Evolutionary conservation across 495 filamentous ascomycete species (phyloP).

Genomic region (Xylaria longipes): DNA sequence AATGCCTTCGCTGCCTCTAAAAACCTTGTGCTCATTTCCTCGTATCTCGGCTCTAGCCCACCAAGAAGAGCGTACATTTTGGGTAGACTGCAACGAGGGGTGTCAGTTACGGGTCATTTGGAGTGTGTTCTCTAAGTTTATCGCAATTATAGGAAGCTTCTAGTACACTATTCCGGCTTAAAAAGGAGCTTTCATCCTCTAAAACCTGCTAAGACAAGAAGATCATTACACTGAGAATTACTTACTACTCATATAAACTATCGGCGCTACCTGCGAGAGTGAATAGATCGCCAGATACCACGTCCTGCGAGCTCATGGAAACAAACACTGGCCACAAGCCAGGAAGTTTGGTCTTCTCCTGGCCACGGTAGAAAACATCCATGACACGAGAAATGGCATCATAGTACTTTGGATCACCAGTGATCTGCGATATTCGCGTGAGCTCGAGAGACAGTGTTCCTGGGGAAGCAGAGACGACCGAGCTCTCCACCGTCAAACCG

Average conservation of each 20-base stretch:
- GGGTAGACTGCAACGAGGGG: conserved; percentile 54
- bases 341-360: conserved; percentile 71
- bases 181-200: not conserved
- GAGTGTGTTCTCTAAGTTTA: not conserved
- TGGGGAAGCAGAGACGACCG: conserved; percentile 45
- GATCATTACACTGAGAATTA: no score
- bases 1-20: conserved; percentile 72
- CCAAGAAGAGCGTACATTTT: conserved; percentile 75
- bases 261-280: conserved; percentile 80
- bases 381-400: conserved; percentile 86
- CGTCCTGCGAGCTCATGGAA: conserved; percentile 59
- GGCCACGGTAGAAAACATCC: conserved; percentile 74
- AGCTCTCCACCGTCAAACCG: conserved; percentile 41
- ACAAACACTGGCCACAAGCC: conserved; percentile 83
- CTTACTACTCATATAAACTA: conserved; percentile 81
- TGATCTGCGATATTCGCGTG: conserved; percentile 84
- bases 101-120: not conserved
- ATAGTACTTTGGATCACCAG: conserved; percentile 85
- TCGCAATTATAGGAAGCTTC: not conserved
- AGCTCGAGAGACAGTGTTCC: conserved; percentile 80
- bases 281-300: conserved; percentile 54
- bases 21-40: conserved; percentile 72
- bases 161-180: not conserved
- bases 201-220: not conserved
- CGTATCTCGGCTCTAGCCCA: conserved; percentile 75